Evolutionary conservation across 2,329 filamentous ascomycete genomes (phyloP), one percentile per base, ranked within the genome.

Genomic region (Trichoderma harzianum): DNA sequence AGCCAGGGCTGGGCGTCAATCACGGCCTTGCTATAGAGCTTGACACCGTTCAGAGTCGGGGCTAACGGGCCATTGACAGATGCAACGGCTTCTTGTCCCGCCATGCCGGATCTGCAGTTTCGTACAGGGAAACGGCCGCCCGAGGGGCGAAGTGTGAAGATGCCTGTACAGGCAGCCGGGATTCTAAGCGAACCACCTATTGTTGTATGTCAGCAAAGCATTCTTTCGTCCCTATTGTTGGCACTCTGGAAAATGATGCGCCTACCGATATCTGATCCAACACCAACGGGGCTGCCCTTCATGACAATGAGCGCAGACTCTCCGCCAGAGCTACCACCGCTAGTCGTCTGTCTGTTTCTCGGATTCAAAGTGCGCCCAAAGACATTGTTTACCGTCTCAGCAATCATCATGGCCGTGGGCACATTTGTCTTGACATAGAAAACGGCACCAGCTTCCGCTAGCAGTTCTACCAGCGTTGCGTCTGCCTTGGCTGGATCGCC

Each of bases 371-470:
- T 91, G 14, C 89, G 84, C 10, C 90, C 91, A 75, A 89, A 89
- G 2, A 88, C 83, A 74, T 91, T 90, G 80, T 92, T 92, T 18
- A 90, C 87, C 1, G 85, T 87, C 77, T 92, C 90, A 14, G 89
- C 86, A 66, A 91, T 90, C 90, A 92, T 91, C 85, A 91, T 90
- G 14, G 89, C 88, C 1, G 88, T 90, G 0, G 87, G 86, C 5
- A 88, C 83, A 74, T 86, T 88, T 0, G 87, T 89, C 80, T 89
- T 88, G 74, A 86, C 85, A 76, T 87, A 88, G 73, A 87, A 83
- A 32, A 89, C 82, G 12, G 87, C 87, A 6, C 88, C 88, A 3
- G 84, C 82, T 0, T 77, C 79, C 55, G 82, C 78, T 1, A 89
- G 80, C 1, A 88, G 73, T 10, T 78, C 74, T 1, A 80, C 82